Conservation (phyloP, 108 stramenopile genomes). For the Mediolabrus comicus region DNA sequence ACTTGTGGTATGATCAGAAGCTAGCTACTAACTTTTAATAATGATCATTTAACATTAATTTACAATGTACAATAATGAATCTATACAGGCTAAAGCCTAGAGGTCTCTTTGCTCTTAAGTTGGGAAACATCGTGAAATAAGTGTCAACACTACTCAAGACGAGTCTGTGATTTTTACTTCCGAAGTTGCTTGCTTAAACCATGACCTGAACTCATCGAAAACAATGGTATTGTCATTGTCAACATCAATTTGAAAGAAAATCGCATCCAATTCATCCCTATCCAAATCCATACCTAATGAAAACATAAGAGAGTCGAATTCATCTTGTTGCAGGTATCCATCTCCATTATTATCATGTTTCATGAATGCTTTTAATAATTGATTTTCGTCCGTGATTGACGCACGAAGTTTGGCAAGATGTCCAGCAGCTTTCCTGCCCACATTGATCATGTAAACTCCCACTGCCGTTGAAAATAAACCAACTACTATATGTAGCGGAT, state of each 20-base stretch:
- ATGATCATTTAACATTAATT: neutral
- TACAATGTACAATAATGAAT: too few species aligned
- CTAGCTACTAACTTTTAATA: slow-evolving; percentile 32
- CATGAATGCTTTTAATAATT: slow-evolving; percentile 44
- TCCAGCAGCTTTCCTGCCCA: slow-evolving; percentile 8
- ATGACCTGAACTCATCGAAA: slow-evolving; percentile 56
- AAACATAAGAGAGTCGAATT: slow-evolving; percentile 48
- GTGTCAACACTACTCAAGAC: neutral
- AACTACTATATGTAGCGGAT: slow-evolving; percentile 11
- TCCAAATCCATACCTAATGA: slow-evolving; percentile 49
- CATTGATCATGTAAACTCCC: slow-evolving; percentile 11
- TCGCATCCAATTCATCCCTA: slow-evolving; percentile 54
- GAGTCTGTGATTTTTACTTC: slow-evolving; percentile 4
- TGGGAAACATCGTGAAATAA: too few species aligned
- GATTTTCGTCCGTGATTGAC: slow-evolving; percentile 46
- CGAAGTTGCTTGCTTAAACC: slow-evolving; percentile 48
- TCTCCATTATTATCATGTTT: slow-evolving; percentile 42
- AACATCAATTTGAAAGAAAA: slow-evolving; percentile 47
- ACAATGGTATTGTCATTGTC: slow-evolving; percentile 57
- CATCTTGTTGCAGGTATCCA: slow-evolving; percentile 46
- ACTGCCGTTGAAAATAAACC: slow-evolving; percentile 17
- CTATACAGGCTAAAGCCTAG: too few species aligned
- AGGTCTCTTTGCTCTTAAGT: too few species aligned
- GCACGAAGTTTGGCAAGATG: slow-evolving; percentile 21
- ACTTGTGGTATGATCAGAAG: slow-evolving; percentile 38